phyloP scores from a whole-genome alignment of 805 yeast genomes.

The Yarrowia sp. region DNA sequence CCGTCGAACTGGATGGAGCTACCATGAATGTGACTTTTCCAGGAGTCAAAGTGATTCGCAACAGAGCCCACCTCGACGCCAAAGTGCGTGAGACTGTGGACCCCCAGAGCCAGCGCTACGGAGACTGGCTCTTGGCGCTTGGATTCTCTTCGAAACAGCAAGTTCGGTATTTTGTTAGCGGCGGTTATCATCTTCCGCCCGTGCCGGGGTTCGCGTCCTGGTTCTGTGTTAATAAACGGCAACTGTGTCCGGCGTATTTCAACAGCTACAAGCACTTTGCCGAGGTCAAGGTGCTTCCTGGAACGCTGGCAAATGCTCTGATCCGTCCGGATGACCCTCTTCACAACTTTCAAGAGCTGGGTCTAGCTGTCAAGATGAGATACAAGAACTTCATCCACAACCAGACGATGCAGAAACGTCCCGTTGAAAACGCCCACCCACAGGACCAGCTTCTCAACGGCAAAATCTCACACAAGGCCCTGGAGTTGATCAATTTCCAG shows the following conservation, averaged over 20 bases:
- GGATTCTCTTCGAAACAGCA: no score
- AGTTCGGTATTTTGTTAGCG: no score
- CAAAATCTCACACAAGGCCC: not conserved
- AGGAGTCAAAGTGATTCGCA: not conserved
- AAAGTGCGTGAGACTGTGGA: no score
- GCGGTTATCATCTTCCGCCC: no score
- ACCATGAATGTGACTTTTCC: not conserved
- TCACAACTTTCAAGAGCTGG: not conserved
- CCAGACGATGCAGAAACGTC: no score
- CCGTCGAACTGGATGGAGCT: not conserved
- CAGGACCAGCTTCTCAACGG: not conserved
- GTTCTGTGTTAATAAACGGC: not conserved
- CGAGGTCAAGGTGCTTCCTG: not conserved
- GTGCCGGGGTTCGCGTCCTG: no score
- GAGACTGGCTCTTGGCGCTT: no score
- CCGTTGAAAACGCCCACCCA: no score
- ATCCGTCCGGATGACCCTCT: not conserved
- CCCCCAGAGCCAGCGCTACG: no score
- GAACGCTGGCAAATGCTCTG: not conserved
- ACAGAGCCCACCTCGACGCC: not conserved
- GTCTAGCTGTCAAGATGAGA: no score
- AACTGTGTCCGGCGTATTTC: not conserved
- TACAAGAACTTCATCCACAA: no score
- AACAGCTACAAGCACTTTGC: not conserved
- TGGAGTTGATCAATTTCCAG: constrained; percentile 1